Evolutionary conservation across 768 basidiomycete species (phyloP), one percentile per base, ranked within the genome.

Genomic region (Kwoniella europaea): DNA sequence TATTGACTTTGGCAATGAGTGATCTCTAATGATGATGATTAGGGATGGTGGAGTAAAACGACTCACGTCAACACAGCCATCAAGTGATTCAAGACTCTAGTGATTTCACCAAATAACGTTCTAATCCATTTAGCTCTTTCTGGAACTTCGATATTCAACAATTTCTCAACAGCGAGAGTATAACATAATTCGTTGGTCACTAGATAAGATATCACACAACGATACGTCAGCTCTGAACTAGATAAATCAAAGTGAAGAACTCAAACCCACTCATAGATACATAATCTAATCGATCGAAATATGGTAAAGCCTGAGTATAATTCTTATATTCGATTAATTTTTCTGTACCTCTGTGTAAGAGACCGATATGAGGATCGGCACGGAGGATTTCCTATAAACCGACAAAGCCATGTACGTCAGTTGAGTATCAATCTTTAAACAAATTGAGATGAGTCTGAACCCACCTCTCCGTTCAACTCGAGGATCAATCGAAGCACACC

Each of bases 131-230:
- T 92, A 5, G 97, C 97, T 65, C 96, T 91, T 72, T 94, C 95
- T 3, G 96, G 96, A 0, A 97, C 94, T 79, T 97, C 90, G 73
- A 98, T 92, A 85, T 98, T 98, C 79, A 99, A 90, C 24, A 98
- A 88, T 82, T 98, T 98, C 86, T 99, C 97, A 15, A 98, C 97
- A 1, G 97, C 97, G 42, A 97, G 88, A 2, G 94, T 93, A 86
- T 97, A 99, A 82, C 92, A 96, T 15, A 96, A 88, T 83, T 99
- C 97, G 84, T 98, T 99, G 42, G 97, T 98, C 97, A 99, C 94
- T 97, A 50, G 64, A 59, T 44, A 13, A 60, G 18, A 20, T 4
- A 16, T 43, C 59, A 13, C 59, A 56, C 52, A n/a, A 53, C 54
- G 57, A 42, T 35, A 35, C 35, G 35, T 35, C 35, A 35, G 35